Evolutionary conservation across 805 yeast genomes (phyloP), one percentile per base, ranked within the genome.

Genomic region (Lipomyces lipofer): DNA sequence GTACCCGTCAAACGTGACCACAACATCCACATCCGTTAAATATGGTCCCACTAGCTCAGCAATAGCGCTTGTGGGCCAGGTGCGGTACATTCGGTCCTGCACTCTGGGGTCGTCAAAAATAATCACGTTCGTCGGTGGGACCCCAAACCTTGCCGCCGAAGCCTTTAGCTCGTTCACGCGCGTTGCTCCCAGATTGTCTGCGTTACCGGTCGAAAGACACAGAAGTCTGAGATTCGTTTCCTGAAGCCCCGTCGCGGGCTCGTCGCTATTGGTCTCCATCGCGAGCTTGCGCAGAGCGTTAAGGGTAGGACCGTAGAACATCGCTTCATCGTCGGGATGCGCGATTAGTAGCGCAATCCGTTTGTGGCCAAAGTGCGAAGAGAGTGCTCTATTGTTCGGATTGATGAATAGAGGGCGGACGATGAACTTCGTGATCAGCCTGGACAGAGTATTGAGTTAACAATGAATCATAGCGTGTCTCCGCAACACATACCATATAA

Each of bases 301-400:
- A 29, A 90, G 60, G 0, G 91, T 75, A 0, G 99, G 99, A 1
- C 89, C 82, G 65, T 94, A 94, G 70, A 94, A 94, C 99, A 94
- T 94, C 48, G 89, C 91, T 71, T 94, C 99, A 69, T 94, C 99
- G 70, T 94, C 99, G 0, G 99, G 99, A 70, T 94, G 99, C 0
- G 96, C 97, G 38, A 90, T 84, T 10, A 92, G 72, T 43, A 84
- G 72, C 27, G 56, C 59, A 30, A 62, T 43, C 33, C 44, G 22
- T 32, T 48, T 46, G 45, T 21, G 38, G 2, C 52, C 54, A 28
- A 56, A 56, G 38, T 43, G 51, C 19, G 47, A 19, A 28, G 24
- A 29, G 32, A 49, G 42, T 3, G 24, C 49, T 15, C 49, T 45
- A 13, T 21, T 47, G 22, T 49, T 48, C 9, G 51, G 33, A n/a